Evolutionary conservation across 2,329 filamentous ascomycete genomes (phyloP).

Genomic region (Rachicladosporium sp.): DNA sequence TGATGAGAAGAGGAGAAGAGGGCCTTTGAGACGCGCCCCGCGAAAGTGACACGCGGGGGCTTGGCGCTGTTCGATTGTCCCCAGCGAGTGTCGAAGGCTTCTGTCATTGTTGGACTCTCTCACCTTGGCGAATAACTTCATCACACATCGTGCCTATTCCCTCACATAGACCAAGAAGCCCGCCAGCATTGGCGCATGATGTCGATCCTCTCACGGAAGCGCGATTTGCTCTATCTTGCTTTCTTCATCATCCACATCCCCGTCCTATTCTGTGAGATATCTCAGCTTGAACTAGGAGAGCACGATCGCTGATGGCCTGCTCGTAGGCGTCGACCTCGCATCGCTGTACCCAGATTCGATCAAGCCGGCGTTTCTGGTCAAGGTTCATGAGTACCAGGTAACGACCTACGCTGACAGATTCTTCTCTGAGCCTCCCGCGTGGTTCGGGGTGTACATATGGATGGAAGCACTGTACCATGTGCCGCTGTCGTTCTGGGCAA

Average conservation of each 20-base stretch:
- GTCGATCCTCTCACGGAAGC: conserved; percentile 25
- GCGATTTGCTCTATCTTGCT: conserved; percentile 38
- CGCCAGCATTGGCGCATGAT: conserved; percentile 6
- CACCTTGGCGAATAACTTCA: no score
- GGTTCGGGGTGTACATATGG: conserved; percentile 45
- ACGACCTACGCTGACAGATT: conserved; percentile 51
- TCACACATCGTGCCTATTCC: no score
- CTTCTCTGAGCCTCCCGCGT: conserved; percentile 46
- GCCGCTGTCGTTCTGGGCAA: conserved; percentile 48
- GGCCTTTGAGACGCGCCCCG: no score
- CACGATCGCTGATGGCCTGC: background rate
- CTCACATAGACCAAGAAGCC: no score
- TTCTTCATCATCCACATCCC: conserved; percentile 53
- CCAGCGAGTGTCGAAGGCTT: no score
- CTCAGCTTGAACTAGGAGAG: no score
- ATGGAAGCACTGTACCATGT: conserved; percentile 51
- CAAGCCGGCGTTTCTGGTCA: conserved; percentile 36
- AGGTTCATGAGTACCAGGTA: conserved; percentile 46
- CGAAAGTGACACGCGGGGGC: no score
- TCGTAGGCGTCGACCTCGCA: conserved; percentile 47
- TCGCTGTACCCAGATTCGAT: conserved; percentile 44
- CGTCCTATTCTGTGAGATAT: conserved; percentile 44
- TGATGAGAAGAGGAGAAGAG: no score
- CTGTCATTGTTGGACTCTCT: no score
- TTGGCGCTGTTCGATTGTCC: no score